A percentile compares a stretch with the other conserved stretches of the same genome.
phyloP scores from a whole-genome alignment of 176 grass and related monocot genomes.

The Coix lacrymajobi region DNA sequence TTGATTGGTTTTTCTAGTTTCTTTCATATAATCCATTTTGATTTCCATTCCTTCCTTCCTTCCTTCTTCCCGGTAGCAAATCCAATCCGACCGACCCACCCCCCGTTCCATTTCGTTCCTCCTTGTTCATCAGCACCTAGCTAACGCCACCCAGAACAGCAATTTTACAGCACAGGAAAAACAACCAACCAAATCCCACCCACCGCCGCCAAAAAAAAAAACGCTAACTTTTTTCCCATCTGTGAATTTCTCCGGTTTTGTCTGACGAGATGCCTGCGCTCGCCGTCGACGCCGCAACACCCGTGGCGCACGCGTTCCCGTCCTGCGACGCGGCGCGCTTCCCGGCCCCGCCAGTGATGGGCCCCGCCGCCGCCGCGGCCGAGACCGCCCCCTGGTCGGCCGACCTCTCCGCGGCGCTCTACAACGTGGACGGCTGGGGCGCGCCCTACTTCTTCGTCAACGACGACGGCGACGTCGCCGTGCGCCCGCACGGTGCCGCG shows the following conservation, averaged over 20 bases:
- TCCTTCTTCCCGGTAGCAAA: background rate
- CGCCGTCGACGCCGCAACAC: constrained; percentile 67
- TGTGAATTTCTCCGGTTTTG: constrained; percentile 52
- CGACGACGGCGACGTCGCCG: constrained; percentile 60
- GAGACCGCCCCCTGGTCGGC: constrained; percentile 49
- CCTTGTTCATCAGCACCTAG: background rate
- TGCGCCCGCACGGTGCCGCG: constrained; percentile 64
- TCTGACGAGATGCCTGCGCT: constrained; percentile 92
- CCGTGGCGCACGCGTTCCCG: constrained; percentile 49
- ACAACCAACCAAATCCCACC: background rate
- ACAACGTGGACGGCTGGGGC: constrained; percentile 91
- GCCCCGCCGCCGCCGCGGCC: background rate
- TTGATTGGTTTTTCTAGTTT: background rate
- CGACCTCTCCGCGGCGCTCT: constrained; percentile 66
- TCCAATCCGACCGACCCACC: background rate
- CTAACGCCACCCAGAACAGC: constrained; percentile 13
- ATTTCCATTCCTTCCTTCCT: background rate
- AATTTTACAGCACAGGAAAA: constrained; percentile 19
- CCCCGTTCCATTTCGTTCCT: background rate
- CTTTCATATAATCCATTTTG: background rate
- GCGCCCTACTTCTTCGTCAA: constrained; percentile 90
- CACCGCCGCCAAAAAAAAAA: background rate
- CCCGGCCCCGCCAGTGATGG: constrained; percentile 35
- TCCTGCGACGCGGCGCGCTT: constrained; percentile 73
- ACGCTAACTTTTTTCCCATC: background rate